Base-by-base conservation (phyloP, 768 basidiomycete species). In the Leccinum imitatum region DNA sequence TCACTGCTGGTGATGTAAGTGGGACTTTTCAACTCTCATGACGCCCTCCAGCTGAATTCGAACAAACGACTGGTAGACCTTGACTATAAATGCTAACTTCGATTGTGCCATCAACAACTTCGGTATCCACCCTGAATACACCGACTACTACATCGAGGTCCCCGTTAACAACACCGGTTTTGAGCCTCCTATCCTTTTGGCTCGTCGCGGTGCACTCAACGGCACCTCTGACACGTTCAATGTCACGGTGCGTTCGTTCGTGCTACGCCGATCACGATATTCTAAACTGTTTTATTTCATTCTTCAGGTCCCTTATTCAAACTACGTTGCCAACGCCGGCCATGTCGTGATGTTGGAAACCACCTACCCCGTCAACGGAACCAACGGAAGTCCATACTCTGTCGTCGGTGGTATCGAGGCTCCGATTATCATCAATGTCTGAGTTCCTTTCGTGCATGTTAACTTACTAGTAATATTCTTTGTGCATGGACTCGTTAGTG, bases 91-190 rank as follows among this genome's bases (percentile, higher is more conserved):
- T 1, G 57, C 69, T 3, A 56, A 73, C 62, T 73, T 73, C 4
- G 62, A n/a, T 11, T 73, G 72, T 10, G 68, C 73, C 47, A 59
- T 67, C 59, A 61, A 63, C 35, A 51, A 4, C 55, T 64, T 65
- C 13, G 62, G 59, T 13, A 21, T 52, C n/a, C n/a, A 33, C 14
- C 72, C 72, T 4, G 46, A 65, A 58, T 73, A 54, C 56, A 73
- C 65, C 58, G 72, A 73, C 56, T 73, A 74, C 57, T 75, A 73
- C 35, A 71, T 73, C 19, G 74, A 73, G 54, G 72, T 75, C 15
- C 72, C 74, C 9, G 52, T 53, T 25, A 67, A 70, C 44, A 75
- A 73, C 65, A 73, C 65, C 30, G 72, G 72, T 21, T 1, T 65
- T 31, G 74, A 73, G 23, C 67, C 72, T 39, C 69, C 66, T 3